Base-by-base conservation (phyloP, 2,329 filamentous ascomycete genomes). In the Biscogniauxia sp. region DNA sequence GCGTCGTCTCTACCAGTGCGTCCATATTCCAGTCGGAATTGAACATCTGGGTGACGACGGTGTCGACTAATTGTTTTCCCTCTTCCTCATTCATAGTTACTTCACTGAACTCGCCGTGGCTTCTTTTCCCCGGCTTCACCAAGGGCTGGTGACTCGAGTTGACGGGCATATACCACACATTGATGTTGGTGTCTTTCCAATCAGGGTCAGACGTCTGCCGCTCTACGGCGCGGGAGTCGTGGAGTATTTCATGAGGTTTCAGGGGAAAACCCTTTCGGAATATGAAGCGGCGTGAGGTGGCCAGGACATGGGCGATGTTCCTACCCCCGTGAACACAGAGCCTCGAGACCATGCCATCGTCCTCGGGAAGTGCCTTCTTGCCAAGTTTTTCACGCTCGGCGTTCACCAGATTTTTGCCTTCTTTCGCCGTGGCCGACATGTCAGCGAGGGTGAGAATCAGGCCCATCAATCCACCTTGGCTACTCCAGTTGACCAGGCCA, bases 361-460 rank as follows among this genome's bases (percentile, higher is more conserved):
- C 50, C 20, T 7, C 7, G 28, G 3, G 11, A 62, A 61, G 45
- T 70, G 37, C 78, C 75, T 65, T 79, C 80, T 20, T 73, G 73
- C 56, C 72, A 41, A 41, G 57, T 61, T 37, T 64, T 60, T 26
- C 75, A 72, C 37, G 74, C 69, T 45, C 37, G 5, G 11, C 2
- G 54, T 82, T 82, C 37, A 79, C 71, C 9, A 75, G 70, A 20
- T 70, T 70, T 5, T 72, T 60, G 7, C 75, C 73, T 62, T 82
- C 79, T 57, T 76, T 78, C 41, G 80, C 80, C 17, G 78, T 74
- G 5, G 83, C 78, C 20, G 84, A 75, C 5, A 83, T 77, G 74
- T 95, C 92, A 26, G 93, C 92, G 61, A 97, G 75, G 4, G 92
- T 96, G 66, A 99, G 82, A 60, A 97, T 83, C 79, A 93, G 85